Evolutionary conservation across 169 alveolate genomes (phyloP).

Genomic region (Cryptosporidium baileyi): DNA sequence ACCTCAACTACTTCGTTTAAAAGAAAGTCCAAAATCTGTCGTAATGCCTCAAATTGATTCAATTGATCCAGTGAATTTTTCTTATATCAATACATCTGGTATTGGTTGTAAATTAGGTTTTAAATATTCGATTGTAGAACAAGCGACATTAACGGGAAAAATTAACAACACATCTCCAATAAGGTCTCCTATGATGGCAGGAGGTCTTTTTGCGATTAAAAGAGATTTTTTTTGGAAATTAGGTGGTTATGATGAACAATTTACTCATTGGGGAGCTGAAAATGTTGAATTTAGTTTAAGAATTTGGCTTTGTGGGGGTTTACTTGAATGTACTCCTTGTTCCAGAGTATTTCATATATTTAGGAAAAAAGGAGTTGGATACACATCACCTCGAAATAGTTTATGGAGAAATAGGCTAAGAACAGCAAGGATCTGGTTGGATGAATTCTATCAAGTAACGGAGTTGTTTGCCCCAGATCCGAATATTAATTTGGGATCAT

Average conservation of each 20-base stretch:
- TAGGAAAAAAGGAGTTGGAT: constrained; percentile 74
- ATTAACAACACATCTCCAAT: constrained; percentile 60
- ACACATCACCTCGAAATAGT: constrained; percentile 64
- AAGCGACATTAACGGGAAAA: constrained; percentile 68
- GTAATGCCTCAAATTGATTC: constrained; percentile 74
- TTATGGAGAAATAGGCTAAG: constrained; percentile 74
- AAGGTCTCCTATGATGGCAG: constrained; percentile 74
- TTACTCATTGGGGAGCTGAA: constrained; percentile 75
- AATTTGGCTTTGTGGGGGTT: constrained; percentile 76
- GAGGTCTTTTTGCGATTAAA: constrained; percentile 75
- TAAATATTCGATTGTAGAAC: constrained; percentile 71
- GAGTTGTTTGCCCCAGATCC: constrained; percentile 55
- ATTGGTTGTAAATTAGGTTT: constrained; percentile 73
- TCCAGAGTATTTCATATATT: constrained; percentile 73
- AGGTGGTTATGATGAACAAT: constrained; percentile 76
- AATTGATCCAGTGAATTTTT: constrained; percentile 51
- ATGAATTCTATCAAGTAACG: constrained; percentile 71
- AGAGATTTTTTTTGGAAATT: constrained; percentile 69
- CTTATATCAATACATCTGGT: constrained; percentile 56
- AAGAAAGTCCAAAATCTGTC: constrained; percentile 67
- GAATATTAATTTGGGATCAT: constrained; percentile 9
- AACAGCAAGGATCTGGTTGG: constrained; percentile 75
- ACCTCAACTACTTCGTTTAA: constrained; percentile 70
- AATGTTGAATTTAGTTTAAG: constrained; percentile 71
- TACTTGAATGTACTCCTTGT: constrained; percentile 71